Percentiles rank a stretch among this genome's conserved stretches.
Conservation (phyloP, 1,139 yeast genomes). For the Oligophagozyma castellii region DNA sequence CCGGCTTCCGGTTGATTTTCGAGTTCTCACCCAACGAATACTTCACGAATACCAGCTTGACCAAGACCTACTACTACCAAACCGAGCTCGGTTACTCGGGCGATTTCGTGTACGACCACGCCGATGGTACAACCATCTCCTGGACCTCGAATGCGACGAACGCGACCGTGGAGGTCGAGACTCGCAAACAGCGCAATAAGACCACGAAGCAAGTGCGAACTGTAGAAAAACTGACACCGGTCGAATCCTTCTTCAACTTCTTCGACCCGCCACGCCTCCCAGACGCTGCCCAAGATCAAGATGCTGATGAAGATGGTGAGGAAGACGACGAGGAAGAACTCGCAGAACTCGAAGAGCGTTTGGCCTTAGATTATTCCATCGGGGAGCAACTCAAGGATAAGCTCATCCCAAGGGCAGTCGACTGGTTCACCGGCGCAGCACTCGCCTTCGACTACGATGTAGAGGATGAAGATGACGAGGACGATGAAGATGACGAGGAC, state of each 20-base stretch:
- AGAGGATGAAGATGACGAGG: conserved; percentile 42
- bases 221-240: conserved; percentile 84
- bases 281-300: conserved; percentile 29
- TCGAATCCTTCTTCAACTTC: conserved; percentile 88
- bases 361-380: conserved; percentile 85
- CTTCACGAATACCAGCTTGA: conserved; percentile 57
- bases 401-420: conserved; percentile 88
- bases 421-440: conserved; percentile 98
- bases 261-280: conserved; percentile 89
- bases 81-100: conserved; percentile 92
- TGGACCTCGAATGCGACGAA: conserved; percentile 77
- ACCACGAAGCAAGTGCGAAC: conserved; percentile 95
- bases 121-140: conserved; percentile 76
- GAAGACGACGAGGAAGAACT: conserved; percentile 46
- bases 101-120: conserved; percentile 93
- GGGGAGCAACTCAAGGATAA: conserved; percentile 97
- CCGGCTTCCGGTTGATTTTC: conserved; percentile 82
- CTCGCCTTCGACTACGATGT: conserved; percentile 39
- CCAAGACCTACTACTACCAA: conserved; percentile 87
- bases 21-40: conserved; percentile 47
- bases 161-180: conserved; percentile 77
- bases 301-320: conserved; percentile 31
- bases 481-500: conserved; percentile 36
- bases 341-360: conserved; percentile 66
- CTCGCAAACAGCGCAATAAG: conserved; percentile 96